A percentile compares a stretch with the other conserved stretches of the same genome.
These are phyloP conservation scores for Vigna mungo DNA, from an alignment of 306 rosid genomes.

Conservation along the genomic window DNA sequence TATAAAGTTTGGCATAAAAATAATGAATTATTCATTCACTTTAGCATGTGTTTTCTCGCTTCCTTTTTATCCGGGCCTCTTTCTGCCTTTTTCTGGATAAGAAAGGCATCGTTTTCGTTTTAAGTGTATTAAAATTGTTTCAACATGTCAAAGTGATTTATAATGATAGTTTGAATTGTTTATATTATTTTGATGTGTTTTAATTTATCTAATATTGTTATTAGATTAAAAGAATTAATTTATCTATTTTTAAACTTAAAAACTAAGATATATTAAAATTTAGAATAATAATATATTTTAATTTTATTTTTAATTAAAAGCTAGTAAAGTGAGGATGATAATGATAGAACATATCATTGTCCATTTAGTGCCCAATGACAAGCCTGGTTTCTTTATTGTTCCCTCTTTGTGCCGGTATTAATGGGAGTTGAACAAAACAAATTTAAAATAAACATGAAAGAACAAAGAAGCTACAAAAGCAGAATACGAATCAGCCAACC, in stretches of 20 bases:
- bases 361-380: slow-evolving; percentile 31
- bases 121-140: no score
- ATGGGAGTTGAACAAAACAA: slow-evolving; percentile 4
- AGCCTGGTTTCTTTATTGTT: background rate
- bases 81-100: slow-evolving; percentile 48
- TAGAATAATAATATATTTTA: no score
- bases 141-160: no score
- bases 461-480: background rate
- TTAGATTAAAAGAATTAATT: no score
- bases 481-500: background rate
- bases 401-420: slow-evolving; percentile 15
- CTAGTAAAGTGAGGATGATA: background rate
- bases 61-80: slow-evolving; percentile 41
- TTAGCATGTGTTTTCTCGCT: slow-evolving; percentile 7
- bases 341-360: slow-evolving; percentile 31
- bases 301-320: no score
- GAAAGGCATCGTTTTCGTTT: slow-evolving; percentile 64
- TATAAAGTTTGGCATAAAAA: slow-evolving; percentile 48
- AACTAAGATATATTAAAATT: no score
- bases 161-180: no score
- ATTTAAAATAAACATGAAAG: slow-evolving; percentile 5
- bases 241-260: no score
- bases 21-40: slow-evolving; percentile 49
- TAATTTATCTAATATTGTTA: no score
- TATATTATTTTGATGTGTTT: no score